Base-by-base conservation (phyloP, 768 basidiomycete genomes). In the Calocera viscosa region DNA sequence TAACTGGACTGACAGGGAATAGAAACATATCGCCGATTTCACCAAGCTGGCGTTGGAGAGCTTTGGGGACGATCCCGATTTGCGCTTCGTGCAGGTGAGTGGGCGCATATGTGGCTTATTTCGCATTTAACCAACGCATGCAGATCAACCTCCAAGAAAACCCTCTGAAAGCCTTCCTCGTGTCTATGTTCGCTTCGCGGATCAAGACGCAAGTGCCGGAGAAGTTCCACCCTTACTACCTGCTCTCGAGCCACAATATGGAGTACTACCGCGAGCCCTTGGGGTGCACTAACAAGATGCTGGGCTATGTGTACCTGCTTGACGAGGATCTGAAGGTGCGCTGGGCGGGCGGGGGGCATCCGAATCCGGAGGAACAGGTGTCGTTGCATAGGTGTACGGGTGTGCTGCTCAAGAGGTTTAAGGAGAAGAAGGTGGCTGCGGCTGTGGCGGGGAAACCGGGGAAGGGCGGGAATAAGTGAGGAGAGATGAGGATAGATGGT, bases 141-240 rank as follows among this genome's bases (percentile, higher is more conserved):
- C 72, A 81, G 80, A 86, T 97, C 74, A 98, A 98, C 76, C 81
- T 95, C 30, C 95, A 98, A 78, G 90, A 93, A 75, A 98, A 98
- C 76, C 78, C 89, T 3, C 83, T 98, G 70, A 96, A 96, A 78
- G 89, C 90, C 0, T 83, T 94, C 74, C 84, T 98, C 34, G 89
- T 97, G 64, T 86, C 87, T 64, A 77, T 97, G 66, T 95, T 94
- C 78, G 76, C 87, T n/a, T 83, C 82, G 10, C 84, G 85, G 22
- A 82, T 98, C 24, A 86, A 89, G 65, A 78, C 82, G 26, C 78
- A 80, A 1, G 80, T 93, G 0, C 90, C 93, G 0, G 71, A 77
- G 66, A 78, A 83, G 43, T 76, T 87, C 38, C 90, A 90, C 43
- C 68, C 84, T 5, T 87, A 82, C 10, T 94, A 93, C 74, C 78